phyloP scores from a whole-genome alignment of 176 grass and related monocot genomes.

The Eragrostis curvula region DNA sequence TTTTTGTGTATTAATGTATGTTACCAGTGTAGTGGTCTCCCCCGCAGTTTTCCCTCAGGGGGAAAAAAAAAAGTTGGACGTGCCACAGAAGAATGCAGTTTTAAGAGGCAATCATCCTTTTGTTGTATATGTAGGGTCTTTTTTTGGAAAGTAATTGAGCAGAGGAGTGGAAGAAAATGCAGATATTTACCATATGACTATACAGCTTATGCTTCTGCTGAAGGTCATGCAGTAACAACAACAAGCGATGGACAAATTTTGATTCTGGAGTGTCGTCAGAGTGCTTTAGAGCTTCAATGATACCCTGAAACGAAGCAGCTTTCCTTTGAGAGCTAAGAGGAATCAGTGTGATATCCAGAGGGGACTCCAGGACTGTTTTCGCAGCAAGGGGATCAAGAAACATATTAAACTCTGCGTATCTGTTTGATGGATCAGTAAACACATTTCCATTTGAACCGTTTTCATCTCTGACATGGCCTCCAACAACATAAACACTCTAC shows the following conservation, averaged over 20 bases:
- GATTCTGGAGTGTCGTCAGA: constrained; percentile 60
- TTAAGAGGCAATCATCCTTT: background rate
- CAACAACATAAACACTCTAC: constrained; percentile 68
- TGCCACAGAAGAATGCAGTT: background rate
- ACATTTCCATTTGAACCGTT: constrained; percentile 60
- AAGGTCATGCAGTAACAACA: constrained; percentile 59
- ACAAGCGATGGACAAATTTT: constrained; percentile 47
- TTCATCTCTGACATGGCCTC: constrained; percentile 48
- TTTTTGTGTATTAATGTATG: background rate
- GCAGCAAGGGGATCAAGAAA: constrained; percentile 78
- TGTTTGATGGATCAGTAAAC: constrained; percentile 63
- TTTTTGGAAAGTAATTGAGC: background rate
- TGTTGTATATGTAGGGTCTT: background rate
- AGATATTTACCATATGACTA: constrained; percentile 56
- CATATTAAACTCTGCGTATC: constrained; percentile 75
- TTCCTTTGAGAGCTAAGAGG: constrained; percentile 62
- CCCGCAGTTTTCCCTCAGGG: background rate
- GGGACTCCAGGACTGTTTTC: constrained; percentile 61
- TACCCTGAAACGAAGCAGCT: constrained; percentile 51
- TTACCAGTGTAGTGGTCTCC: no score
- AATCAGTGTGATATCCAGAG: constrained; percentile 54
- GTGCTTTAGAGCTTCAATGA: constrained; percentile 28
- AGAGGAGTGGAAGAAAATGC: background rate
- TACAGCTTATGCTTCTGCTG: constrained; percentile 52
- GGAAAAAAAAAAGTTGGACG: background rate